Conservation (phyloP, 768 basidiomycete genomes). For the Boletus fagicola region DNA sequence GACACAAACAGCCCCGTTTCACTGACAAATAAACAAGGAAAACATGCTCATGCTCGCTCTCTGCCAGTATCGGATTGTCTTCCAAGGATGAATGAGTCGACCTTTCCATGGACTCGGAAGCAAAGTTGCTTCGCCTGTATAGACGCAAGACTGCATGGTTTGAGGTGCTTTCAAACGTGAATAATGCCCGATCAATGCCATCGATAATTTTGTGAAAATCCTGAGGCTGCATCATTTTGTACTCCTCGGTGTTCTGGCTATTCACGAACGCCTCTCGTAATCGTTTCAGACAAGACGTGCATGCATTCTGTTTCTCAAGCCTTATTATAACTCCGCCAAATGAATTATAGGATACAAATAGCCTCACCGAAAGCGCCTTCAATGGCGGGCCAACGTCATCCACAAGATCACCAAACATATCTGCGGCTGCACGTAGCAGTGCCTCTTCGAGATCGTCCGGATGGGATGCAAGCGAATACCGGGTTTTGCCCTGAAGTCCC, state of each 20-base stretch:
- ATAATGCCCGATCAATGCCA: slow-evolving; percentile 64
- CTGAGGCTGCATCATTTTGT: slow-evolving; percentile 44
- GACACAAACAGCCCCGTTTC: not conserved
- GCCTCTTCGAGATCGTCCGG: slow-evolving; percentile 42
- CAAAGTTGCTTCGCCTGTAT: slow-evolving; percentile 54
- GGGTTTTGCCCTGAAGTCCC: slow-evolving; percentile 20
- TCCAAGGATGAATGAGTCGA: slow-evolving; percentile 17
- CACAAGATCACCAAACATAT: slow-evolving; percentile 74
- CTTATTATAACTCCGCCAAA: slow-evolving; percentile 6
- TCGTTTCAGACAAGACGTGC: slow-evolving; percentile 57
- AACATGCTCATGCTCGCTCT: slow-evolving; percentile 73
- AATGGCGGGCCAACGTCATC: slow-evolving; percentile 79
- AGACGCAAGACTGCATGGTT: slow-evolving; percentile 79
- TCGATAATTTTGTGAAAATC: slow-evolving; percentile 67
- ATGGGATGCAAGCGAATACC: slow-evolving; percentile 37
- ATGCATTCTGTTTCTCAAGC: slow-evolving; percentile 47
- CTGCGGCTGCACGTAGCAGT: slow-evolving; percentile 52
- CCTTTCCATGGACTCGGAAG: slow-evolving; percentile 9
- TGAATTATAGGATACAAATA: not conserved
- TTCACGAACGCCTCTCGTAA: slow-evolving; percentile 65
- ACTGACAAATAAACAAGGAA: slow-evolving; percentile 92
- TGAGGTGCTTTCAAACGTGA: slow-evolving; percentile 76
- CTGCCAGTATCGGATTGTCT: slow-evolving; percentile 40
- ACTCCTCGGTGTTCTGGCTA: slow-evolving; percentile 28
- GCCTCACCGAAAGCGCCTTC: slow-evolving; percentile 65